phyloP scores from a whole-genome alignment of 805 yeast species.

The Candida ponderosae region DNA sequence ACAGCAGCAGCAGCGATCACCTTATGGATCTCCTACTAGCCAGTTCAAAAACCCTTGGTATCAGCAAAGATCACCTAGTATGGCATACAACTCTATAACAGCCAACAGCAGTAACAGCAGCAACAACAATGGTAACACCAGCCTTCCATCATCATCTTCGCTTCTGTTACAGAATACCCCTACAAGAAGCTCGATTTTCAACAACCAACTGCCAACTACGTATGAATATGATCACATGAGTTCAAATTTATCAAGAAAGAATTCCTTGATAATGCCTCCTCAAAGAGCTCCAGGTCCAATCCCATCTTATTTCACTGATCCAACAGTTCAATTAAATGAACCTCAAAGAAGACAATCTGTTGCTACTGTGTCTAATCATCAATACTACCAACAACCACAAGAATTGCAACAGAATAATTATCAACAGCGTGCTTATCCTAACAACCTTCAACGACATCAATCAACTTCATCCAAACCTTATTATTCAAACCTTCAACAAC shows the following conservation, averaged over 20 bases:
- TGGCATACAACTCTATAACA: neutral
- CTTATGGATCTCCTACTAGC: constrained; percentile 20
- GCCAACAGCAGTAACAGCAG: neutral
- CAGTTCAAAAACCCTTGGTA: constrained; percentile 23
- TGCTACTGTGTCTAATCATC: constrained; percentile 19
- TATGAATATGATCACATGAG: constrained; percentile 32
- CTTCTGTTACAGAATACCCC: constrained; percentile 11
- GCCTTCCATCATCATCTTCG: neutral
- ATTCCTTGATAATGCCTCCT: constrained; percentile 30
- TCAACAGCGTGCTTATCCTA: constrained; percentile 1
- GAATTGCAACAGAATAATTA: neutral
- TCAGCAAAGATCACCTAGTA: constrained; percentile 8
- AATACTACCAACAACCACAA: constrained; percentile 3
- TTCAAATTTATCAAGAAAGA: constrained; percentile 10
- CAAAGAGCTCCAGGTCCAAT: constrained; percentile 36
- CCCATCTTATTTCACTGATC: constrained; percentile 25
- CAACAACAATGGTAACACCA: no score
- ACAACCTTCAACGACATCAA: neutral
- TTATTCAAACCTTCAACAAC: neutral
- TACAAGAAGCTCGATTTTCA: constrained; percentile 12
- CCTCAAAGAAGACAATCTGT: constrained; percentile 29
- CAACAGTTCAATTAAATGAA: constrained; percentile 17
- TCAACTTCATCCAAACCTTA: neutral
- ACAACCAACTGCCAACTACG: constrained; percentile 37
- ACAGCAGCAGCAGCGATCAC: constrained; percentile 7